Base-by-base conservation (phyloP, 2,329 filamentous ascomycete species). In the Ophiocordyceps unilateralis region DNA sequence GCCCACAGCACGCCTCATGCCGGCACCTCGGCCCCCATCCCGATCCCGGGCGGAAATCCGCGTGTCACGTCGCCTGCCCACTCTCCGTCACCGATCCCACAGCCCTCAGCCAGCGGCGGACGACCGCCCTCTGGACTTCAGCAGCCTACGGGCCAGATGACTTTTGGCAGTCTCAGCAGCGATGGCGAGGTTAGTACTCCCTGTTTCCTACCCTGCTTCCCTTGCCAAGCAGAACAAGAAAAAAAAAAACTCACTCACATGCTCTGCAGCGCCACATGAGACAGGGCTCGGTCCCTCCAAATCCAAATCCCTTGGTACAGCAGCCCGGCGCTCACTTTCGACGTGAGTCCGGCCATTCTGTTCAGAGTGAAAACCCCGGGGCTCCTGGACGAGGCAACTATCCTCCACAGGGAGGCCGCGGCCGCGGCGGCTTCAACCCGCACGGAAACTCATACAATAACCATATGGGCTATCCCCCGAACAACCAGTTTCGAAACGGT, bases 41-140 rank as follows among this genome's bases (percentile, higher is more conserved):
- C 67, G 61, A 85, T 76, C 62, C 78, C 77, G 56, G 61, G 71
- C 61, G 55, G 72, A 67, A 57, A 68, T 63, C 81, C 82, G 48
- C 77, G 83, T 53, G 74, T 89, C 42, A 78, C 79, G 40, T 93
- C 88, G 39, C 91, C 91, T 6, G 79, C 83, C 41, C 81, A 83
- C 51, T 95, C 89, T 39, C 91, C 91, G 4, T 89, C 85, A 37
- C 91, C 91, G 5, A 96, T 96, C 53, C 89, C 91, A 26, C 84
- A 89, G 61, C 85, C 87, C 42, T 76, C 81, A 43, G 79, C 81
- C 28, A 83, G 80, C 55, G 91, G 87, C 55, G 86, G 87, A 52
- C 85, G 86, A 55, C 88, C 88, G 52, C 86, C 87, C 39, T 81
- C 85, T 28, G 75, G 74, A 49, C 72, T 86, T 49, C 72, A 80